Conservation (phyloP, 192 early-diverging fungal species). For the Backusella parvicylindrica region DNA sequence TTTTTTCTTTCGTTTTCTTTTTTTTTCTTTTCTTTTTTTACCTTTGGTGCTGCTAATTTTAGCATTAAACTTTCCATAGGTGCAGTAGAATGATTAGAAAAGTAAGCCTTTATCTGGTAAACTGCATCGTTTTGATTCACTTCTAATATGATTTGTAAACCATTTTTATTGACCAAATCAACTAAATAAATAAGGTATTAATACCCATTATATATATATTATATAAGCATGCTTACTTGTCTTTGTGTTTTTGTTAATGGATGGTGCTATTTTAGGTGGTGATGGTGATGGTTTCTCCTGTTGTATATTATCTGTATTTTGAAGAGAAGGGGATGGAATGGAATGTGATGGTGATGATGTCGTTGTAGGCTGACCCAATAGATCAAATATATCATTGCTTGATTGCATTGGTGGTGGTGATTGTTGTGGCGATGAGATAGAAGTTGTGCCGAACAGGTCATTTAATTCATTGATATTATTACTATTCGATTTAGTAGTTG, state of each 20-base stretch:
- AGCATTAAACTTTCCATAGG: conserved; percentile 39
- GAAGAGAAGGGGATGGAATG: neutral
- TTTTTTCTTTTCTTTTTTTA: neutral
- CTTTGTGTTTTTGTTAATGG: neutral
- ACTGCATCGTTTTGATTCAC: conserved; percentile 17
- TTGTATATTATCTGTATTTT: conserved; percentile 23
- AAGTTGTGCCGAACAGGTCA: conserved; percentile 18
- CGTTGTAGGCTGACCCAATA: neutral
- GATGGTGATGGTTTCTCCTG: neutral
- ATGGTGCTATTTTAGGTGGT: conserved; percentile 11
- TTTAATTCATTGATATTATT: conserved; percentile 20
- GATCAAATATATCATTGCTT: conserved; percentile 23
- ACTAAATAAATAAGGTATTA: conserved; percentile 8
- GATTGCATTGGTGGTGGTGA: neutral
- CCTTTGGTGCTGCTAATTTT: conserved; percentile 47
- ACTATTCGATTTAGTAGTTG: neutral
- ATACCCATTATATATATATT: neutral
- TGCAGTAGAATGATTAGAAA: conserved; percentile 43
- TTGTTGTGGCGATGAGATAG: neutral
- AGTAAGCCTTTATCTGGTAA: conserved; percentile 38
- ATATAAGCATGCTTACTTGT: neutral
- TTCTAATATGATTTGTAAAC: conserved; percentile 40
- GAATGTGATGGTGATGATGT: neutral
- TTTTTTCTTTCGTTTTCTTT: neutral
- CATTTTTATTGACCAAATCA: conserved; percentile 42